Evolutionary conservation across 495 filamentous ascomycete genomes (phyloP).

Genomic region (Xylaria flabelliformis): DNA sequence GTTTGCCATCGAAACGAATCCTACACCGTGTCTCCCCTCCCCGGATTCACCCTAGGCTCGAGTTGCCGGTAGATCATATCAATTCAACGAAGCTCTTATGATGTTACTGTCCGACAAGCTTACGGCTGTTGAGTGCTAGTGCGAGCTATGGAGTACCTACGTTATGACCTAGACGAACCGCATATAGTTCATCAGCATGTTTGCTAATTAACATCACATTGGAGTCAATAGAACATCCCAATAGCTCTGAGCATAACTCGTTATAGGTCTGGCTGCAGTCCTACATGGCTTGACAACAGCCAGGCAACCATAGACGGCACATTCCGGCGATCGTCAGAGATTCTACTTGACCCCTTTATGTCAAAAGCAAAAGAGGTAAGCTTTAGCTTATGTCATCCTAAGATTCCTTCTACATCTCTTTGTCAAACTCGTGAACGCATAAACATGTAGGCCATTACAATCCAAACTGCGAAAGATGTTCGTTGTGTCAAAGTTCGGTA

Average conservation of each 20-base stretch:
- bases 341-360: background rate
- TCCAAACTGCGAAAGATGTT: background rate
- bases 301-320: constrained; percentile 4
- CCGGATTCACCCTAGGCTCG: constrained; percentile 12
- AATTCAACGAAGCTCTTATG: constrained; percentile 2
- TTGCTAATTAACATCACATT: background rate
- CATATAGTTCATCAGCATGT: background rate
- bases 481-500: background rate
- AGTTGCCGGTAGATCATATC: constrained; percentile 21
- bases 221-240: background rate
- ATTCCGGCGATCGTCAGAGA: background rate
- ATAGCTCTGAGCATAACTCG: background rate
- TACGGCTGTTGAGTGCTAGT: background rate
- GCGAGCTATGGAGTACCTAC: background rate
- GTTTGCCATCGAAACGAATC: background rate
- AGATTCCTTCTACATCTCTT: background rate
- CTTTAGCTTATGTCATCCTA: background rate
- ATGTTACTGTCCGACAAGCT: background rate
- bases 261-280: background rate
- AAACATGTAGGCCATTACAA: background rate
- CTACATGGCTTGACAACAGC: background rate
- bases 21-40: constrained; percentile 7
- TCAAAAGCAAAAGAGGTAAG: background rate
- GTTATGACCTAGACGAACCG: background rate
- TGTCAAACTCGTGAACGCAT: background rate